These are phyloP conservation scores for Ganoderma boninense DNA, from an alignment of 1,284 basidiomycete species.

Conservation along the genomic window DNA sequence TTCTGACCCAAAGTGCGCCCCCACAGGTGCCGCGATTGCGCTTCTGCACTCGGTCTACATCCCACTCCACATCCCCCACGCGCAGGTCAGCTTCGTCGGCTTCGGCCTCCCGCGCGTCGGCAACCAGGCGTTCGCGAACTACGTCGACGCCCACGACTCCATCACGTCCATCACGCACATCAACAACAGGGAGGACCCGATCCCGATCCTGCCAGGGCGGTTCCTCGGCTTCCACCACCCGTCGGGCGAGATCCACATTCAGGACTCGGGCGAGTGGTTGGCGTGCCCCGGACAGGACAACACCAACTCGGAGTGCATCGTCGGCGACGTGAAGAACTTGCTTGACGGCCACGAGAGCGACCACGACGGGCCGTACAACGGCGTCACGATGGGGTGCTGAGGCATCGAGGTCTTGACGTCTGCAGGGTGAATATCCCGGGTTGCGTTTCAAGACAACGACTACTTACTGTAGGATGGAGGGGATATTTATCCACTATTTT, in stretches of 20 bases:
- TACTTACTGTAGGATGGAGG: too few species aligned
- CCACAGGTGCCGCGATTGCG: constrained; percentile 52
- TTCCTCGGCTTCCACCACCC: constrained; percentile 64
- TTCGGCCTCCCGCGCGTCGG: constrained; percentile 71
- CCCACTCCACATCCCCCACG: constrained; percentile 51
- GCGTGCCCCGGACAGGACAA: constrained; percentile 66
- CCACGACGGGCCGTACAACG: constrained; percentile 69
- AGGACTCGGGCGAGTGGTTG: constrained; percentile 55
- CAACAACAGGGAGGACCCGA: constrained; percentile 42
- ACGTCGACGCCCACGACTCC: constrained; percentile 54
- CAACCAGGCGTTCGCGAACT: constrained; percentile 64
- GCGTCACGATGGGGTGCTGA: constrained; percentile 59
- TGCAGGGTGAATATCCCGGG: neutral
- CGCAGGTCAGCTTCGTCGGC: constrained; percentile 49
- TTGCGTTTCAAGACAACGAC: too few species aligned
- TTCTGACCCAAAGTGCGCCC: neutral
- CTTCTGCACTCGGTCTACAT: constrained; percentile 58
- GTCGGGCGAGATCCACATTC: constrained; percentile 67
- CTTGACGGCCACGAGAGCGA: constrained; percentile 51
- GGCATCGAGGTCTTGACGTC: neutral
- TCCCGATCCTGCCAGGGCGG: constrained; percentile 50
- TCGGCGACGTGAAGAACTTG: constrained; percentile 63
- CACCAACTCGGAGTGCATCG: constrained; percentile 55
- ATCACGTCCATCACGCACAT: constrained; percentile 47
- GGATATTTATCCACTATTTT: neutral